Evolutionary conservation across 2,329 filamentous ascomycete genomes (phyloP).

Genomic region (Scedosporium minutisporum): DNA sequence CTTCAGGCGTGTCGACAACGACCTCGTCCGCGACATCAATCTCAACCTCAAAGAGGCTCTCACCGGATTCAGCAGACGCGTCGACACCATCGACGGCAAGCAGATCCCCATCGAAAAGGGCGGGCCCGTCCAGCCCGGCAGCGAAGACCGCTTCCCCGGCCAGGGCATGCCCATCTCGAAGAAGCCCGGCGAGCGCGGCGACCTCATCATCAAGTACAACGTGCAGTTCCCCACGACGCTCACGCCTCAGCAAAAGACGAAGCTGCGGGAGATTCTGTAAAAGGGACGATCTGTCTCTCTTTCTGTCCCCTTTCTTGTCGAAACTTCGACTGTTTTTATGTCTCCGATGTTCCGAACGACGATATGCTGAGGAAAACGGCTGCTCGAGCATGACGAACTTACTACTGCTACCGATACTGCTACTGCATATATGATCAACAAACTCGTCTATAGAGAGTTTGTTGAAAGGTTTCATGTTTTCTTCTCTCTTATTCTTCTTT

Average conservation of each 20-base stretch:
- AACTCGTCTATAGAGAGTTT: constrained; percentile 1
- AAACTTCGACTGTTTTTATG: not conserved
- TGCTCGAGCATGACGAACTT: not conserved
- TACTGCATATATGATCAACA: not conserved
- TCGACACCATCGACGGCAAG: constrained; percentile 87
- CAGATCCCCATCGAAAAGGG: constrained; percentile 69
- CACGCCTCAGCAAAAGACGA: constrained; percentile 67
- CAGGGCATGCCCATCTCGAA: constrained; percentile 95
- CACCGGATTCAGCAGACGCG: constrained; percentile 86
- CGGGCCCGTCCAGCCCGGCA: constrained; percentile 79
- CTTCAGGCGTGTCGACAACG: constrained; percentile 80
- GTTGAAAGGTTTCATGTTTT: not conserved
- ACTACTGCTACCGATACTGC: constrained; percentile 1
- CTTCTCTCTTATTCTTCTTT: constrained; percentile 8
- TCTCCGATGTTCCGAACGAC: not conserved
- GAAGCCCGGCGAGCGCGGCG: constrained; percentile 73
- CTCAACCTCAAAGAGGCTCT: constrained; percentile 87
- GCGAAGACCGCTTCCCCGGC: constrained; percentile 69
- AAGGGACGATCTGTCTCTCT: not conserved
- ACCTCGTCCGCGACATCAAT: constrained; percentile 69
- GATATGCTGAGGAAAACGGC: not conserved
- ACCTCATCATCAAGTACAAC: constrained; percentile 82
- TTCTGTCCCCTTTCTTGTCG: not conserved
- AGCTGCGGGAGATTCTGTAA: constrained; percentile 69
- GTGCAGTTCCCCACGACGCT: constrained; percentile 82